Evolutionary conservation across 202 grass and related monocot species (phyloP), one percentile per base, ranked within the genome.

Genomic region (Hordeum pubiflorum): DNA sequence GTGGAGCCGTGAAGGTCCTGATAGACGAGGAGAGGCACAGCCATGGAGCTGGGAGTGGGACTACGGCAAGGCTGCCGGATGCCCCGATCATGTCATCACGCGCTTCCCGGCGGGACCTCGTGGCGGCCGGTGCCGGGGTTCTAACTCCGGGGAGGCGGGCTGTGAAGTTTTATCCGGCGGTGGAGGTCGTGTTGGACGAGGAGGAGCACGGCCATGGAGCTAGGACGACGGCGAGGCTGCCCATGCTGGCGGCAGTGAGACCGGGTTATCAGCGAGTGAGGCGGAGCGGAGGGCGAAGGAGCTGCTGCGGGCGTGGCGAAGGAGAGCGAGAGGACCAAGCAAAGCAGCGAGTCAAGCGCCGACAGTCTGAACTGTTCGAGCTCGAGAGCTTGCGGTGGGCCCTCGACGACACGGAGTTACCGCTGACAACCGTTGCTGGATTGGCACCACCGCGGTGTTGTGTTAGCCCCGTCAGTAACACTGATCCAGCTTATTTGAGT

Each of bases 321-420:
- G 46, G 87, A 83, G 63, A 72, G 32, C 39, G 79, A 86, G 37
- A 79, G 81, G 65, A 82, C 87, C n/a, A 92, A 89, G 33, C 84
- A 86, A 58, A 88, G 80, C 79, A 90, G 89, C 83, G 88, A 85
- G 36, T 89, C 79, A 69, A 91, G 91, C 81, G 94, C 91, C 12
- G 2, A 38, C 37, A 38, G 37, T 9, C 37, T 38, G 88, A 97
- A 61, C 79, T 97, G 24, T 97, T 93, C 79, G 91, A 94, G 83
- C 67, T 94, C 10, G 89, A 97, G 10, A 87, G 56, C 75, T 29
- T 89, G 46, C 63, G 27, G 33, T 14, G 37, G 4, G 58, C 64
- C 36, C 37, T 85, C n/a, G 27, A 85, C 10, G 65, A 17, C 11
- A 3, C 26, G 57, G 78, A 40, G 26, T 6, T 54, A 57, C 63